These are phyloP conservation scores for Amylostereum areolatum DNA, from an alignment of 1,284 basidiomycete species.

Conservation along the genomic window DNA sequence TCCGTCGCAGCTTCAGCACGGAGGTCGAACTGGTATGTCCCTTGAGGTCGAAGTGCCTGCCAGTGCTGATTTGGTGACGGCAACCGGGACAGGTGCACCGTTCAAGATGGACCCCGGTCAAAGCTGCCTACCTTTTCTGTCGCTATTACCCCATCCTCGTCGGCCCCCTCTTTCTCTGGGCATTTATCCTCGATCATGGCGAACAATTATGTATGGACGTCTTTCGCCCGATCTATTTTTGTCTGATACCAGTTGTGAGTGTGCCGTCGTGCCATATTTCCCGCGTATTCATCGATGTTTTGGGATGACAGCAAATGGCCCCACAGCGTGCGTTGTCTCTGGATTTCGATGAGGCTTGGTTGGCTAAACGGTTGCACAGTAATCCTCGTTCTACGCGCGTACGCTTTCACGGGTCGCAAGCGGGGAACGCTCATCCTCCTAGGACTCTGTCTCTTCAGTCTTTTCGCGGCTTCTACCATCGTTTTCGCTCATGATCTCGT, in stretches of 20 bases:
- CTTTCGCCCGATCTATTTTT: conserved; percentile 9
- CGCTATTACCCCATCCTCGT: conserved; percentile 22
- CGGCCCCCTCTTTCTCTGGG: conserved; percentile 19
- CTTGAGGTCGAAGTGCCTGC: no score
- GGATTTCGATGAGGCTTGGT: no score
- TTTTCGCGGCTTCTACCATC: conserved; percentile 4
- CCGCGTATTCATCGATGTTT: background rate
- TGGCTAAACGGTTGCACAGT: conserved; percentile 10
- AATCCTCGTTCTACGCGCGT: conserved; percentile 21
- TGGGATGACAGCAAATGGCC: conserved; percentile 4
- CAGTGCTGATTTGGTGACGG: background rate
- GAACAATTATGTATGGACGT: conserved; percentile 8
- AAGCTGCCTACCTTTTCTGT: conserved; percentile 20
- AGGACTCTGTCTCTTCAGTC: conserved; percentile 2
- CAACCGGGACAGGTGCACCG: conserved; percentile 16
- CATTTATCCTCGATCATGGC: conserved; percentile 14
- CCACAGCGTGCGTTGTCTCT: conserved; percentile 4
- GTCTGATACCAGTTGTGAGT: conserved; percentile 9
- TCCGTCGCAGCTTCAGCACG: no score
- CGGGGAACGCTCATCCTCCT: conserved; percentile 13
- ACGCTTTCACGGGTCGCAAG: conserved; percentile 21
- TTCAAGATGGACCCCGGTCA: conserved; percentile 18
- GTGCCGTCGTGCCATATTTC: background rate
- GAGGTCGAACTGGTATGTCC: no score
- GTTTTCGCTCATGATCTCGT: conserved; percentile 3